Conservation (phyloP, 192 early-diverging fungal species). For the Entophlyctis helioformis region DNA sequence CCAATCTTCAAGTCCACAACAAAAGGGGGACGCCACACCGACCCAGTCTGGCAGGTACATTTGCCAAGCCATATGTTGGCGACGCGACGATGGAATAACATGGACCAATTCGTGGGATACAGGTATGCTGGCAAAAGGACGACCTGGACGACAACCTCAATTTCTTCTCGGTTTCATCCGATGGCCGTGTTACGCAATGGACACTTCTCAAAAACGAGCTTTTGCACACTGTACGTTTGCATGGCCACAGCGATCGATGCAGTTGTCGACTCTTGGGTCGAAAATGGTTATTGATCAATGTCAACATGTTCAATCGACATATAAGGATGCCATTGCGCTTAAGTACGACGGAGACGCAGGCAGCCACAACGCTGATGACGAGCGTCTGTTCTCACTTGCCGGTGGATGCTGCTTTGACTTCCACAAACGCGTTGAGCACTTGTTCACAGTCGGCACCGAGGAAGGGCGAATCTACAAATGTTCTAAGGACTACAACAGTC, state of each 20-base stretch:
- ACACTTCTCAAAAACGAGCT: slow-evolving; percentile 50
- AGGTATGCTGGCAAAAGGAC: slow-evolving; percentile 53
- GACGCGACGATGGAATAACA: no score
- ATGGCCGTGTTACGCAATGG: slow-evolving; percentile 48
- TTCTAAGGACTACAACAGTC: slow-evolving; percentile 45
- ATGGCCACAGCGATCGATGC: no score
- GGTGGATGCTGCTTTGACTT: slow-evolving; percentile 54
- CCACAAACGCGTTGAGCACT: slow-evolving; percentile 38
- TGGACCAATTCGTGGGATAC: not conserved
- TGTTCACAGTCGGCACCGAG: slow-evolving; percentile 57
- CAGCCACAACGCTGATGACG: slow-evolving; percentile 24
- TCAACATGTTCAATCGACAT: not conserved
- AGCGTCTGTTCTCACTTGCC: slow-evolving; percentile 33
- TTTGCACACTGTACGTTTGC: slow-evolving; percentile 24
- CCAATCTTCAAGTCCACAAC: slow-evolving; percentile 33
- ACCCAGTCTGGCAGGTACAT: slow-evolving; percentile 49
- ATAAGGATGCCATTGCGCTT: slow-evolving; percentile 22
- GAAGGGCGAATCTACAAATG: slow-evolving; percentile 50
- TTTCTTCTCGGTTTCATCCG: slow-evolving; percentile 49
- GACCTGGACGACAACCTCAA: slow-evolving; percentile 51
- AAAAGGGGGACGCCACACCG: slow-evolving; percentile 41
- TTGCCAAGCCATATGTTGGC: not conserved
- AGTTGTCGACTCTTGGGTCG: no score
- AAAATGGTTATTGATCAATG: no score
- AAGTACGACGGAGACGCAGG: no score